These are phyloP conservation scores for Avena insularis DNA, from an alignment of 176 grass and related monocot species.

Conservation along the genomic window DNA sequence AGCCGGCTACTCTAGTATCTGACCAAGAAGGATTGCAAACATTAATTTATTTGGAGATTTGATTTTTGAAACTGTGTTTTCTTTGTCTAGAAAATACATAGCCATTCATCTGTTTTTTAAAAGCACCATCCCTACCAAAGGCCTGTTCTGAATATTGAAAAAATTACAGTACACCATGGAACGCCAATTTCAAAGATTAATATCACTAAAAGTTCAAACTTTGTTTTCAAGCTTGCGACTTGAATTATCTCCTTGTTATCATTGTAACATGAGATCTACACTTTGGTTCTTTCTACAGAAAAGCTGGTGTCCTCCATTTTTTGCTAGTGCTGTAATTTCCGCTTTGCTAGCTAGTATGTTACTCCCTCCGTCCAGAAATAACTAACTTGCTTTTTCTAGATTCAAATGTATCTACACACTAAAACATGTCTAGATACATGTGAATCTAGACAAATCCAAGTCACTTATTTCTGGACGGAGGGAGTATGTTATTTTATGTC, in stretches of 20 bases:
- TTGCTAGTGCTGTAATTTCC: background rate
- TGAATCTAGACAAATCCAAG: too few relatives aligned
- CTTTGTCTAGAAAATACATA: background rate
- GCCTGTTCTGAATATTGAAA: slow-evolving; percentile 7
- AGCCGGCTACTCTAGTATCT: background rate
- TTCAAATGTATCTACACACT: too few relatives aligned
- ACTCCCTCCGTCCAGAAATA: background rate
- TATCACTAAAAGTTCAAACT: background rate
- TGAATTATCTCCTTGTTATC: slow-evolving; percentile 1
- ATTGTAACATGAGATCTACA: background rate
- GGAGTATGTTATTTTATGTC: background rate
- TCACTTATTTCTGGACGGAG: too few relatives aligned
- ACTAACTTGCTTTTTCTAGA: too few relatives aligned
- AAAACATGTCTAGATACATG: too few relatives aligned
- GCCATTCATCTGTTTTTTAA: background rate
- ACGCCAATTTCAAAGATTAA: background rate
- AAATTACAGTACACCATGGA: background rate
- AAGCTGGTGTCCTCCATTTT: slow-evolving; percentile 6
- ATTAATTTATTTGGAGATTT: background rate
- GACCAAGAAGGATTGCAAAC: slow-evolving; percentile 5
- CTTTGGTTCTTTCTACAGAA: background rate
- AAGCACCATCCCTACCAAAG: slow-evolving; percentile 14
- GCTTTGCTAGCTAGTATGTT: slow-evolving; percentile 3
- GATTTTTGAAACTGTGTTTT: background rate
- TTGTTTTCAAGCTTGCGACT: background rate